These are phyloP conservation scores for Toxoplasma gondii DNA, from an alignment of 169 alveolate species.

Conservation along the genomic window DNA sequence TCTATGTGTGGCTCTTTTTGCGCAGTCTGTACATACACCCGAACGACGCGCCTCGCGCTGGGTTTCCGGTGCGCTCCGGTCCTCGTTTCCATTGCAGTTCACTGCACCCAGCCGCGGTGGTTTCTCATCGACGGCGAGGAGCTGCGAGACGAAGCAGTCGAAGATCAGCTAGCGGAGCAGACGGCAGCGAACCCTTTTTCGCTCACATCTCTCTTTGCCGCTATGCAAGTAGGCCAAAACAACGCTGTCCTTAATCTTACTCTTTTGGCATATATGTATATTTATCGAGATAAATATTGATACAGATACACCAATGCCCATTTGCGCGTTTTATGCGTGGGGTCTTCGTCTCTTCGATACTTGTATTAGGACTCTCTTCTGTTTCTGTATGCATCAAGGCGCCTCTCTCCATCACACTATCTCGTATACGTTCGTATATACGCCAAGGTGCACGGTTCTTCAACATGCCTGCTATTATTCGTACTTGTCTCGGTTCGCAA, in stretches of 20 bases:
- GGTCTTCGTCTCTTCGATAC: no score
- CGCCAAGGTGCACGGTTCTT: no score
- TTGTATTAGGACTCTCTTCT: no score
- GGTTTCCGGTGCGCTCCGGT: constrained; percentile 36
- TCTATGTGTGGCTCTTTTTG: background rate
- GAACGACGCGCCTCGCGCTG: constrained; percentile 18
- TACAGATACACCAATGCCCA: background rate
- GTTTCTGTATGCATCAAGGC: no score
- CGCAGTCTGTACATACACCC: constrained; percentile 4
- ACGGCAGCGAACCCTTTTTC: background rate
- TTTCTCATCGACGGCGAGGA: constrained; percentile 1
- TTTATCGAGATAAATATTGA: no score
- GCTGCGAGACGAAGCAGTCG: background rate
- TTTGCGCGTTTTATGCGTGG: no score
- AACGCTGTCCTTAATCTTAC: no score
- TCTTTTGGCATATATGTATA: background rate
- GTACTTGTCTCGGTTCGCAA: no score
- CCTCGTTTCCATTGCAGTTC: background rate
- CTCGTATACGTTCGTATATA: background rate
- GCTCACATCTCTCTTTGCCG: background rate
- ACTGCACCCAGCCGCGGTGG: background rate
- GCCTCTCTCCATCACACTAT: no score
- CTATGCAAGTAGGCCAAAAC: background rate
- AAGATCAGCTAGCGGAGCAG: background rate
- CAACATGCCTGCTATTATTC: no score